Evolutionary conservation across 768 basidiomycete genomes (phyloP).

Genomic region (Rhizopogon vesiculosus): DNA sequence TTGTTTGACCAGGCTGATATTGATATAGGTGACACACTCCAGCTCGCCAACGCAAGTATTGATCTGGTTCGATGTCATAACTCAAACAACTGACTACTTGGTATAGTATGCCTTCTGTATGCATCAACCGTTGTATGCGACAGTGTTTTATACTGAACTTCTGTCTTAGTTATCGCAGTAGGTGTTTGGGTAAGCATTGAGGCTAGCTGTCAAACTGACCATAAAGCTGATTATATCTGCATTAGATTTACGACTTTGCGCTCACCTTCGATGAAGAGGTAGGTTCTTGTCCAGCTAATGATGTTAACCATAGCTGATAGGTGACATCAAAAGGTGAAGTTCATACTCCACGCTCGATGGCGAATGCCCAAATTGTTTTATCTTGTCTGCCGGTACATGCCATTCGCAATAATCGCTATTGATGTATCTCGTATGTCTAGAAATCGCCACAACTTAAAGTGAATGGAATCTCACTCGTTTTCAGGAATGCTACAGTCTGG

Average conservation of each 20-base stretch:
- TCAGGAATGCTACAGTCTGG: neutral
- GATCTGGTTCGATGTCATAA: neutral
- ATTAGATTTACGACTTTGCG: neutral
- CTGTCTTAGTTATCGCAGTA: neutral
- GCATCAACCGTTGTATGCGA: neutral
- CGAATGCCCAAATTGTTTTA: neutral
- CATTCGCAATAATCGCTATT: neutral
- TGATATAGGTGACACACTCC: neutral
- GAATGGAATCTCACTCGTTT: neutral
- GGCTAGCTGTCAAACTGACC: neutral
- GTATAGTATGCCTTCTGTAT: neutral
- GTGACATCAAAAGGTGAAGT: neutral
- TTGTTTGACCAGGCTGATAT: neutral
- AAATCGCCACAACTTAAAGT: neutral
- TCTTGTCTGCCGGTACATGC: neutral
- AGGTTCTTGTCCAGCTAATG: neutral
- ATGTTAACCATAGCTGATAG: neutral
- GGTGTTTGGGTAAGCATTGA: neutral
- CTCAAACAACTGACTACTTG: neutral
- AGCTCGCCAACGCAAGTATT: neutral
- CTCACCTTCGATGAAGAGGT: neutral
- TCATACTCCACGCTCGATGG: neutral
- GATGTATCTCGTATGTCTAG: neutral
- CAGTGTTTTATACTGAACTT: neutral
- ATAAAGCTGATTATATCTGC: neutral